Percentiles rank a stretch among this genome's conserved stretches.
Conservation (phyloP, 441 rosid genomes). For the Manihot esculenta region DNA sequence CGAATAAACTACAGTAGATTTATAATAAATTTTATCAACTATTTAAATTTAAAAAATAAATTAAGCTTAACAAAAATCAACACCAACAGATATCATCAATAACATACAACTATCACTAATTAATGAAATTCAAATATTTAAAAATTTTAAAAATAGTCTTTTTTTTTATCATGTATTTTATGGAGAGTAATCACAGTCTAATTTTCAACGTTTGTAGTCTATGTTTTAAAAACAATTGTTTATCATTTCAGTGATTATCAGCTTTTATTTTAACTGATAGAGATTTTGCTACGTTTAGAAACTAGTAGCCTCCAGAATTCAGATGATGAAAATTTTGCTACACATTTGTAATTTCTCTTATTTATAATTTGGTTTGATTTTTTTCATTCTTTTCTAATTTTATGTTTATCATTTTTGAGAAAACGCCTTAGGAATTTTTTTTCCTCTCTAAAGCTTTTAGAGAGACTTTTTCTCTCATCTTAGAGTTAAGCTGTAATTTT, state of each 20-base stretch:
- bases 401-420: no score
- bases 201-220: neutral
- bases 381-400: neutral
- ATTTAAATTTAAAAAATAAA: no score
- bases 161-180: neutral
- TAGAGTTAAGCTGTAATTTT: no score
- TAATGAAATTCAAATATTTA: neutral
- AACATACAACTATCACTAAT: neutral
- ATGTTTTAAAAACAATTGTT: neutral
- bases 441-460: no score
- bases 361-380: neutral
- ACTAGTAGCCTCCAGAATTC: neutral
- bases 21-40: no score
- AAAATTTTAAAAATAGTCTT: no score
- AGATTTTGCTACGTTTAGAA: neutral
- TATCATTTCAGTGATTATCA: neutral
- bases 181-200: neutral
- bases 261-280: neutral
- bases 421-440: no score
- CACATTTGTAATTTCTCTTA: neutral
- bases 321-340: neutral
- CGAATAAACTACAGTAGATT: no score
- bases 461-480: no score
- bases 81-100: neutral
- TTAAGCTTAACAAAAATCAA: no score